Evolutionary conservation across 2,329 filamentous ascomycete species (phyloP), one percentile per base, ranked within the genome.

Genomic region (Helotiales sp.): DNA sequence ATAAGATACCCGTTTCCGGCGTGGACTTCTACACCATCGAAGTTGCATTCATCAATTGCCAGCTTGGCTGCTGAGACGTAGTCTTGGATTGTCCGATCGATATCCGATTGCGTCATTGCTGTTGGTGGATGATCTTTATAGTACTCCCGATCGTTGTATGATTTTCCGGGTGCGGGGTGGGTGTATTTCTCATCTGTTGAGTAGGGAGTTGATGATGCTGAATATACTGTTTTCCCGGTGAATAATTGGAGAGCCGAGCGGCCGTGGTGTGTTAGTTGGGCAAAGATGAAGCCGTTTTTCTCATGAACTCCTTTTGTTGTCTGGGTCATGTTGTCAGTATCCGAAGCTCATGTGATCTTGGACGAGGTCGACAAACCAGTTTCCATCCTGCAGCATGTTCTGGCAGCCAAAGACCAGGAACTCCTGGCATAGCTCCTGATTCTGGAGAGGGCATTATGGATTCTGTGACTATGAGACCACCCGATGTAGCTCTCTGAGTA

Each of bases 241-340:
- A 71, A 50, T 1, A 71, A 69, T 0, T 67, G 54, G 67, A 79
- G 53, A 4, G 73, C 74, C 17, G 62, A 61, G 2, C 84, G 78
- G 5, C 85, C 84, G 0, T 83, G 71, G 0, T 78, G 79, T 76
- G 83, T 88, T 0, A 89, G 74, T 67, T 89, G 87, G 1, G 78
- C 69, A 70, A 77, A 88, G 48, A 88, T 83, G 66, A 76, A 82
- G 25, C 76, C 79, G 4, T 81, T 81, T 64, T 85, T 85, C 22
- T 74, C 75, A 68, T 90, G 87, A 0, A 89, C 83, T 1, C 79
- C 81, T 29, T 83, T 77, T 2, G 81, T 85, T 42, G 89, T 73
- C 22, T 77, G 7, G 30, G 6, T 42, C 13, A 25, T 24, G 6
- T 34, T 12, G 10, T 34, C 31, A 34, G 31, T 5, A 24, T 25